A percentile compares a stretch with the other conserved stretches of the same genome.
Conservation (phyloP, 208 protist genomes). For the Chromosphaera perkinsii region DNA sequence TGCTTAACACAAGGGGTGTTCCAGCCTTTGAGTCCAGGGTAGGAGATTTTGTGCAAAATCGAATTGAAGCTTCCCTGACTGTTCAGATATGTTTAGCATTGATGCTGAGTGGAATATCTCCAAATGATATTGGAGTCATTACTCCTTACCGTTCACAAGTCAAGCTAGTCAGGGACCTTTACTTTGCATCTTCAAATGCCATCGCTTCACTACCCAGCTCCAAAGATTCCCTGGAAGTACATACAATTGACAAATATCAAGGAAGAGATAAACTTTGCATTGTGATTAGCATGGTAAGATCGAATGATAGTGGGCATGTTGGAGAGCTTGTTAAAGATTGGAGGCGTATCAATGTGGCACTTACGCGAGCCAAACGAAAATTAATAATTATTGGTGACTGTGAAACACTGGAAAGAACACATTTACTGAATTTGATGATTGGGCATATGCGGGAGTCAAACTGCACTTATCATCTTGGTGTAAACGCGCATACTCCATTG, state of each 20-base stretch:
- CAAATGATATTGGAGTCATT: slow-evolving; percentile 57
- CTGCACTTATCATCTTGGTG: too few species aligned
- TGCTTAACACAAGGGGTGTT: too few species aligned
- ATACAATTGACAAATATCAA: slow-evolving; percentile 68
- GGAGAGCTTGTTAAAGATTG: slow-evolving; percentile 73
- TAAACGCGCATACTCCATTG: too few species aligned
- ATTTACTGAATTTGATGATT: too few species aligned
- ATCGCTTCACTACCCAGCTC: not conserved
- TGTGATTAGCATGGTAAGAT: slow-evolving; percentile 60
- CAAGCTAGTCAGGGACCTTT: slow-evolving; percentile 19
- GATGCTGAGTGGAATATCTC: slow-evolving; percentile 33
- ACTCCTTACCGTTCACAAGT: slow-evolving; percentile 64
- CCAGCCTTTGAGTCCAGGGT: too few species aligned
- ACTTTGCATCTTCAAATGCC: not conserved
- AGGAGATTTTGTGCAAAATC: too few species aligned
- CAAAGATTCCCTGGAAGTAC: slow-evolving; percentile 41
- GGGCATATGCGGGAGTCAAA: too few species aligned
- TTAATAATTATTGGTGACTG: slow-evolving; percentile 65
- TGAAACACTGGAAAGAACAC: not conserved
- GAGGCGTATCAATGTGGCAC: slow-evolving; percentile 78
- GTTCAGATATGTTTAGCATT: too few species aligned
- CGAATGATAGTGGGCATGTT: slow-evolving; percentile 50
- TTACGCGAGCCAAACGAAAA: slow-evolving; percentile 80
- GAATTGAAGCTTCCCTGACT: too few species aligned
- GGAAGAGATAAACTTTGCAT: slow-evolving; percentile 67